These are phyloP conservation scores for Emiliania huxleyi DNA, from an alignment of 78 protist species.

Conservation along the genomic window DNA sequence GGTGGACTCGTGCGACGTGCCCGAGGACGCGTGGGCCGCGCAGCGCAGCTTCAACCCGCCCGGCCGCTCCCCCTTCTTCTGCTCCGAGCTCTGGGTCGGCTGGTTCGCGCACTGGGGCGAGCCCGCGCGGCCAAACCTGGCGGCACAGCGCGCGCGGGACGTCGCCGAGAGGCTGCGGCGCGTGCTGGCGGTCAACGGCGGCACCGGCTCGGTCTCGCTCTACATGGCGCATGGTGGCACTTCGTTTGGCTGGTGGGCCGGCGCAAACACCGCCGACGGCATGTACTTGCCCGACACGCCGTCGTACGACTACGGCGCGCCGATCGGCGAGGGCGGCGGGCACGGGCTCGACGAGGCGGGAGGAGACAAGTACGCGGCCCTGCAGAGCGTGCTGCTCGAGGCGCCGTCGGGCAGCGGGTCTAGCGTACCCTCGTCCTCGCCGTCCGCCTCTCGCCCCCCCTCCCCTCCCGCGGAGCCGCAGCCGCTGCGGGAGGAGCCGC, in stretches of 20 bases:
- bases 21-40: not conserved
- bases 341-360: not conserved
- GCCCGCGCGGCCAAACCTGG: not conserved
- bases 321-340: conserved; percentile 61
- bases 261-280: conserved; percentile 10
- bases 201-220: conserved; percentile 45
- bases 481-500: too few relatives aligned
- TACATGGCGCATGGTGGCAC: conserved; percentile 78
- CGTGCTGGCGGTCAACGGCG: not conserved
- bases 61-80: not conserved
- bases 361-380: not conserved
- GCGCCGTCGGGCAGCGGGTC: too few relatives aligned
- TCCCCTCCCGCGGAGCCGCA: too few relatives aligned
- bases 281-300: conserved; percentile 46
- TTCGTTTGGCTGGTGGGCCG: conserved; percentile 33
- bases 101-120: not conserved
- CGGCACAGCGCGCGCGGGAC: not conserved
- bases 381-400: not conserved
- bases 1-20: not conserved
- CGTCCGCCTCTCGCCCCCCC: too few relatives aligned
- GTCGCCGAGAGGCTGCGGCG: not conserved
- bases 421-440: too few relatives aligned
- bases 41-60: not conserved
- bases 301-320: conserved; percentile 72
- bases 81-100: not conserved